phyloP scores from a whole-genome alignment of 1,139 yeast genomes.

The Pneumocystis sp. region DNA sequence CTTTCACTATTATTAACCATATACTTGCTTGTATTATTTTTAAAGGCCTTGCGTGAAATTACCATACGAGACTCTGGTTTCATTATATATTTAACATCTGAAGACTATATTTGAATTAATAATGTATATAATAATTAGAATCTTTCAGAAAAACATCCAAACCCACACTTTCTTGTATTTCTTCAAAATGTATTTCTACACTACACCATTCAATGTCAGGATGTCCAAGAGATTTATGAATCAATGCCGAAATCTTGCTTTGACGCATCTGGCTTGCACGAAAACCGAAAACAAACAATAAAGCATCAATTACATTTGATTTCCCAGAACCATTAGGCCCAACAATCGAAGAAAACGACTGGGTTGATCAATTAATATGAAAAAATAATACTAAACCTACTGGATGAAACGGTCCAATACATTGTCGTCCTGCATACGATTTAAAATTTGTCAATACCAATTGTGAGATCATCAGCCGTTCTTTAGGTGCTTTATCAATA shows the following conservation, averaged over 20 bases:
- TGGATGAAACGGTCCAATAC: constrained; percentile 79
- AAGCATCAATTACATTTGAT: constrained; percentile 90
- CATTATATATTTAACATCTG: constrained; percentile 25
- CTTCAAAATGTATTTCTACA: constrained; percentile 83
- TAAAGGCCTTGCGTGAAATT: constrained; percentile 65
- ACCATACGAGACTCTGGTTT: constrained; percentile 48
- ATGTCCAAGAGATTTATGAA: constrained; percentile 60
- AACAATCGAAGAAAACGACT: constrained; percentile 93
- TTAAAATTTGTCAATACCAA: constrained; percentile 74
- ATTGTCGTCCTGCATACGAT: constrained; percentile 90
- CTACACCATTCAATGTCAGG: constrained; percentile 61
- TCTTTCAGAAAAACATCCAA: constrained; percentile 32
- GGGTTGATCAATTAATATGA: constrained; percentile 10
- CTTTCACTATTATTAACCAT: constrained; percentile 56
- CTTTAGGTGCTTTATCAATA: constrained; percentile 17
- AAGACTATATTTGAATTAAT: constrained; percentile 24
- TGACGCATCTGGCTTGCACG: constrained; percentile 96
- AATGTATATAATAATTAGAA: background rate
- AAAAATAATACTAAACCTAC: constrained; percentile 17
- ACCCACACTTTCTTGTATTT: constrained; percentile 29
- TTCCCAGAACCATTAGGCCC: constrained; percentile 99
- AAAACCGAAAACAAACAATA: constrained; percentile 92
- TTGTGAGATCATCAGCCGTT: constrained; percentile 59
- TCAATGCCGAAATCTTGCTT: constrained; percentile 74
- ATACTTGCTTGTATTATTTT: constrained; percentile 66